A percentile compares a stretch with the other conserved stretches of the same genome.
Conservation (phyloP, 495 filamentous ascomycete genomes). For the Glarea lozoyensis region DNA sequence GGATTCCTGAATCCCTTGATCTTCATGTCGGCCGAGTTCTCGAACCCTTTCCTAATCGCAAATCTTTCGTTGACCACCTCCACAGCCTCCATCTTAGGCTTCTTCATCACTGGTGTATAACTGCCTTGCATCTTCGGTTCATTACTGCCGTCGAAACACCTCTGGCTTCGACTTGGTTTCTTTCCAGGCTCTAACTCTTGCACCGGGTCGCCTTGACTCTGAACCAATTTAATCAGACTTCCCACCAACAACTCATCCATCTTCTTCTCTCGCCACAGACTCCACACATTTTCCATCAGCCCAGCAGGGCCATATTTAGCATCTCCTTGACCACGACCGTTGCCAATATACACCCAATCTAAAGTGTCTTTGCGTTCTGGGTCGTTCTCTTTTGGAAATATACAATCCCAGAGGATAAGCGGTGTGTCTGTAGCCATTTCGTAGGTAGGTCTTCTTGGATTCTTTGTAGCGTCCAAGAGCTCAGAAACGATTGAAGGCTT, state of each 20-base stretch:
- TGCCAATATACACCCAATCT: constrained; percentile 60
- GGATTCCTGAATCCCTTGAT: constrained; percentile 23
- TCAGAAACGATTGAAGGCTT: constrained; percentile 57
- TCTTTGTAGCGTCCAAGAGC: constrained; percentile 60
- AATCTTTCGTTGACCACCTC: constrained; percentile 72
- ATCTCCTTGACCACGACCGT: constrained; percentile 28
- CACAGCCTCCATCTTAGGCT: constrained; percentile 49
- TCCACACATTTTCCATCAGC: constrained; percentile 69
- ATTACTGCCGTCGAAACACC: constrained; percentile 66
- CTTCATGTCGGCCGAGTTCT: constrained; percentile 33
- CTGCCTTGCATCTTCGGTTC: constrained; percentile 45
- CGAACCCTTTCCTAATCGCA: constrained; percentile 58
- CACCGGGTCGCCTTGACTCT: constrained; percentile 37
- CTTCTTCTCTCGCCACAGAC: constrained; percentile 70
- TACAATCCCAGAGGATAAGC: constrained; percentile 89
- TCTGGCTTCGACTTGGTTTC: constrained; percentile 35
- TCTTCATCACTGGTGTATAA: constrained; percentile 66
- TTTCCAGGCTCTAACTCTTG: constrained; percentile 3
- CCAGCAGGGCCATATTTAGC: constrained; percentile 56
- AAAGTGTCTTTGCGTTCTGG: constrained; percentile 47
- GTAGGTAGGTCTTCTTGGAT: constrained; percentile 70
- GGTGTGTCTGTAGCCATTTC: constrained; percentile 84
- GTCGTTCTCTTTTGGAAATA: constrained; percentile 55
- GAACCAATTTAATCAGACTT: constrained; percentile 53
- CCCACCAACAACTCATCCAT: constrained; percentile 75